Conservation (phyloP, 2,329 filamentous ascomycete species). For the Fusarium decemcellulare region DNA sequence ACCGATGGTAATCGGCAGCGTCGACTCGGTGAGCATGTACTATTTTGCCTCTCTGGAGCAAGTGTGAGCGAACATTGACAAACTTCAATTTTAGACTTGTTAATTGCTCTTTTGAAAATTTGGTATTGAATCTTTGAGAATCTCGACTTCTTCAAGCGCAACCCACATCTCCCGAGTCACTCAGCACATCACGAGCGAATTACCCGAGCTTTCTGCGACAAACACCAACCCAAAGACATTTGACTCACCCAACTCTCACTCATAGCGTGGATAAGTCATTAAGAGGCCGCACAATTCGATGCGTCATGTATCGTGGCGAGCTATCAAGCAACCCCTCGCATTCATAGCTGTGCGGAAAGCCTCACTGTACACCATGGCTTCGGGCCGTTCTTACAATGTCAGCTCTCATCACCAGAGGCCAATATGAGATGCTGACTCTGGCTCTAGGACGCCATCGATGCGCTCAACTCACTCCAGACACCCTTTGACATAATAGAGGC, state of each 20-base stretch:
- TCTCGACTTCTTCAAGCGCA: no score
- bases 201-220: constrained; percentile 47
- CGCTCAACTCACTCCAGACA: constrained; percentile 91
- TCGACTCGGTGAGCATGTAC: constrained; percentile 13
- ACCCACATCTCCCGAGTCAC: background rate
- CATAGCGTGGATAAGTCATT: background rate
- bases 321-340: constrained; percentile 39
- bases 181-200: constrained; percentile 31
- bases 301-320: constrained; percentile 51
- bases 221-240: constrained; percentile 21
- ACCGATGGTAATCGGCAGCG: constrained; percentile 24
- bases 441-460: constrained; percentile 83
- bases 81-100: background rate
- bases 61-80: background rate
- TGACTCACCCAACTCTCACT: constrained; percentile 6
- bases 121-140: background rate
- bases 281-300: constrained; percentile 43
- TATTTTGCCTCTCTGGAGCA: constrained; percentile 6
- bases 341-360: constrained; percentile 32
- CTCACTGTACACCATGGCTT: constrained; percentile 47
- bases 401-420: constrained; percentile 7
- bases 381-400: constrained; percentile 54
- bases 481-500: constrained; percentile 87
- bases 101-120: background rate
- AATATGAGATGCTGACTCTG: constrained; percentile 18